Evolutionary conservation across 1,139 yeast genomes (phyloP).

Genomic region (Protomyces pachydermus): DNA sequence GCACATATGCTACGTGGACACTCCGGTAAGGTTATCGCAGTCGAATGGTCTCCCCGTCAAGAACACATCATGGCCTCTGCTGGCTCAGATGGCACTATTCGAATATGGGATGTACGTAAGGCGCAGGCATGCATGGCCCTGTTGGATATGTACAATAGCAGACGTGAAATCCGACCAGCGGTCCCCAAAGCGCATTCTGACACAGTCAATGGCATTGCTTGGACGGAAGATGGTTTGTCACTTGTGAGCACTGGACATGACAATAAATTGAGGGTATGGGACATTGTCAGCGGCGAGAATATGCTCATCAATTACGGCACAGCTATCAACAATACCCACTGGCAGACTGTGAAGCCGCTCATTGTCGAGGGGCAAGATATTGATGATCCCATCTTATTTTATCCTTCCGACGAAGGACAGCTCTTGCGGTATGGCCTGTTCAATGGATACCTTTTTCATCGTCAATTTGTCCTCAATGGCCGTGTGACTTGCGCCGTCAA

Average conservation of each 20-base stretch:
- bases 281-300: conserved; percentile 52
- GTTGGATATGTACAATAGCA: conserved; percentile 47
- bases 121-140: conserved; percentile 60
- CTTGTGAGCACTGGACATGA: conserved; percentile 68
- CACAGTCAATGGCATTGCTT: conserved; percentile 66
- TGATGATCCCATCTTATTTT: conserved; percentile 55
- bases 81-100: conserved; percentile 59
- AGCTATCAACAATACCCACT: conserved; percentile 58
- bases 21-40: conserved; percentile 53
- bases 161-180: conserved; percentile 14
- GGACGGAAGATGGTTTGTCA: conserved; percentile 61
- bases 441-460: conserved; percentile 58
- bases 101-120: conserved; percentile 71
- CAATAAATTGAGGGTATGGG: conserved; percentile 74
- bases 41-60: conserved; percentile 73
- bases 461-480: conserved; percentile 36
- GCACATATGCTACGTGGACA: conserved; percentile 64
- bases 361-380: conserved; percentile 42
- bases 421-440: conserved; percentile 57
- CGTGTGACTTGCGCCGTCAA: conserved; percentile 21
- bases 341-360: conserved; percentile 43
- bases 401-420: conserved; percentile 78
- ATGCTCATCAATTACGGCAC: conserved; percentile 75
- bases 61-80: conserved; percentile 64
- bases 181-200: conserved; percentile 62